A percentile compares a stretch with the other conserved stretches of the same genome.
phyloP scores from a whole-genome alignment of 257 asterid genomes.

The Dorcoceras hygrometricum region DNA sequence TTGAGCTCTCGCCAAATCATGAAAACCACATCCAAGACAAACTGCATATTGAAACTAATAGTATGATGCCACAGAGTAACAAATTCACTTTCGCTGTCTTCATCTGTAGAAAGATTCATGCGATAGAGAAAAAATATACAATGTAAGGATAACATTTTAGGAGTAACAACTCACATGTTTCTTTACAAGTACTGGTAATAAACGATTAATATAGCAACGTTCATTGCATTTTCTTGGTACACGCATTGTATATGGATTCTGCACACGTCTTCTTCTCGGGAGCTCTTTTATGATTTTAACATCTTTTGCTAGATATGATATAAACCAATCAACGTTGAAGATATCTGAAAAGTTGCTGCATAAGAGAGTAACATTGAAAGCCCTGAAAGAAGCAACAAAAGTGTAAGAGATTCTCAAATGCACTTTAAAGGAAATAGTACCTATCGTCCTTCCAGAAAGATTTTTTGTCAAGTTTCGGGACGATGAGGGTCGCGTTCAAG shows the following conservation, averaged over 20 bases:
- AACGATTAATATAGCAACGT: constrained; percentile 68
- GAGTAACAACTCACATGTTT: constrained; percentile 57
- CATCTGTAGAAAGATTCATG: constrained; percentile 12
- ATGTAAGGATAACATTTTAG: background rate
- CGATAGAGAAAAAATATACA: background rate
- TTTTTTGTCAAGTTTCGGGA: constrained; percentile 81
- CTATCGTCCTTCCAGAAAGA: constrained; percentile 98
- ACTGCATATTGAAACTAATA: constrained; percentile 11
- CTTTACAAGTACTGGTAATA: constrained; percentile 72
- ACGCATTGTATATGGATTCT: constrained; percentile 85
- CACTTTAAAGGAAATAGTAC: constrained; percentile 33
- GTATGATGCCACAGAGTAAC: background rate
- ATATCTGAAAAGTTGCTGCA: constrained; percentile 94
- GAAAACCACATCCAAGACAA: constrained; percentile 2
- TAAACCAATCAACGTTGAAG: constrained; percentile 81
- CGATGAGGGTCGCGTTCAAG: constrained; percentile 89
- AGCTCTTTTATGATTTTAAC: constrained; percentile 74
- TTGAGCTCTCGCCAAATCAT: constrained; percentile 16
- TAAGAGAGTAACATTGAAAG: constrained; percentile 32
- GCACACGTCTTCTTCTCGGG: constrained; percentile 69
- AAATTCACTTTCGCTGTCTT: constrained; percentile 13
- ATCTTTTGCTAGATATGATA: constrained; percentile 68
- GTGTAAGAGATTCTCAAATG: constrained; percentile 12
- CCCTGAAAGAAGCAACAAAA: constrained; percentile 15
- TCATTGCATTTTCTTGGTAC: constrained; percentile 95